phyloP scores from a whole-genome alignment of 2,329 filamentous ascomycete species.

The Trichoderma oligosporum region DNA sequence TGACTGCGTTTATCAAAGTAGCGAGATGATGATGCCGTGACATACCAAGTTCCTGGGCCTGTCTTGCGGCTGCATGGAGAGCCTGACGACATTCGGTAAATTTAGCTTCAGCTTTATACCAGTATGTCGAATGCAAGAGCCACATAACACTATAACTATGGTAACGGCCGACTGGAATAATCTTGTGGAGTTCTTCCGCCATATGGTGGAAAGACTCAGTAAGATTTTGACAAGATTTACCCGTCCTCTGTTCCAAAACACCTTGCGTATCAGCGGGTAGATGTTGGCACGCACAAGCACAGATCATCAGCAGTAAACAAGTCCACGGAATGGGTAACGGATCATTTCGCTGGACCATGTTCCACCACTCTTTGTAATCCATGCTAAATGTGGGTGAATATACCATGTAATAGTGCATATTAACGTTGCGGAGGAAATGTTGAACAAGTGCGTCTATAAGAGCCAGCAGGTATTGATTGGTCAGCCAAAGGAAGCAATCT shows the following conservation, averaged over 20 bases:
- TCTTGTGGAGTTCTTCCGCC: constrained; percentile 27
- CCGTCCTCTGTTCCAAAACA: too few relatives aligned
- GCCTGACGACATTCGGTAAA: constrained; percentile 34
- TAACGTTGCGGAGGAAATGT: constrained; percentile 31
- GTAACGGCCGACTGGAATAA: constrained; percentile 29
- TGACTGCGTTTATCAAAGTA: background rate
- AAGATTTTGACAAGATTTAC: constrained; percentile 23
- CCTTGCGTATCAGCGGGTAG: constrained; percentile 24
- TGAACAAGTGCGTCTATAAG: constrained; percentile 29
- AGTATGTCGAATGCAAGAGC: constrained; percentile 32
- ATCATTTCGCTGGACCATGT: constrained; percentile 21
- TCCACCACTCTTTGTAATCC: constrained; percentile 34
- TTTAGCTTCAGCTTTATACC: constrained; percentile 34
- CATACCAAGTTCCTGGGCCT: constrained; percentile 31
- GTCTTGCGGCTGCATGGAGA: constrained; percentile 31
- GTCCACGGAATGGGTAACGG: constrained; percentile 30
- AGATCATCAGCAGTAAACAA: constrained; percentile 30
- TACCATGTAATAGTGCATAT: constrained; percentile 35
- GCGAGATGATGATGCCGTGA: too few relatives aligned
- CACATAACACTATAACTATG: constrained; percentile 31
- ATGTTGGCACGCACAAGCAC: constrained; percentile 31
- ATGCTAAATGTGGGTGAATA: constrained; percentile 30
- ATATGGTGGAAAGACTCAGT: constrained; percentile 28
- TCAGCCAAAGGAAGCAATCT: background rate
- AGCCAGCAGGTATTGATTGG: background rate